Percentiles rank a stretch among this genome's conserved stretches.
Conservation (phyloP, 805 yeast species). For the Myxozyma vanderwaltii region DNA sequence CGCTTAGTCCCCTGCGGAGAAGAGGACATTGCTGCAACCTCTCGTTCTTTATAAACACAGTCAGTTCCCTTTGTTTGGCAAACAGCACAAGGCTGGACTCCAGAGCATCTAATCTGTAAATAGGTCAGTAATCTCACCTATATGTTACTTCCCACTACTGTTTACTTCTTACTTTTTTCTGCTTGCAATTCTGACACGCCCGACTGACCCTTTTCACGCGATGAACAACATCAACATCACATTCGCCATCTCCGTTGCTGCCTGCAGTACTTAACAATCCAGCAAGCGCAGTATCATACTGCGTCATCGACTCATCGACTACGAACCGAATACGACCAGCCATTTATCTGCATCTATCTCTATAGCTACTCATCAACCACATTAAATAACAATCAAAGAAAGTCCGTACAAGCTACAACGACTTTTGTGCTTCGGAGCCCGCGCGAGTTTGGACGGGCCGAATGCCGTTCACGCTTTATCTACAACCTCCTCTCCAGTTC, state of each 20-base stretch:
- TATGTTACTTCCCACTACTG: no score
- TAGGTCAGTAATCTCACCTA: no score
- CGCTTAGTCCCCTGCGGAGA: not conserved
- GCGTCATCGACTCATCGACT: constrained; percentile 7
- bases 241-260: constrained; percentile 4
- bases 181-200: constrained; percentile 36
- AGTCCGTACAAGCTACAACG: no score
- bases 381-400: no score
- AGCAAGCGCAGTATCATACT: not conserved
- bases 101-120: constrained; percentile 36
- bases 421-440: no score
- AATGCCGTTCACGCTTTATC: not conserved
- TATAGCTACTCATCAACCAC: not conserved
- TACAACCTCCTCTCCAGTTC: not conserved
- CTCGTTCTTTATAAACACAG: constrained; percentile 31
- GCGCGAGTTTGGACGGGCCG: no score
- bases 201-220: constrained; percentile 36
- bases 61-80: constrained; percentile 27
- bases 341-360: not conserved
- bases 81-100: constrained; percentile 34
- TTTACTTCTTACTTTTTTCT: constrained; percentile 34
- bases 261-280: not conserved
- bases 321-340: constrained; percentile 18
- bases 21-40: not conserved
- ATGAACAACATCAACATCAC: constrained; percentile 15